A percentile compares a stretch with the other conserved stretches of the same genome.
These are phyloP conservation scores for Toxicodendron radicans DNA, from an alignment of 345 rosid genomes.

Conservation along the genomic window DNA sequence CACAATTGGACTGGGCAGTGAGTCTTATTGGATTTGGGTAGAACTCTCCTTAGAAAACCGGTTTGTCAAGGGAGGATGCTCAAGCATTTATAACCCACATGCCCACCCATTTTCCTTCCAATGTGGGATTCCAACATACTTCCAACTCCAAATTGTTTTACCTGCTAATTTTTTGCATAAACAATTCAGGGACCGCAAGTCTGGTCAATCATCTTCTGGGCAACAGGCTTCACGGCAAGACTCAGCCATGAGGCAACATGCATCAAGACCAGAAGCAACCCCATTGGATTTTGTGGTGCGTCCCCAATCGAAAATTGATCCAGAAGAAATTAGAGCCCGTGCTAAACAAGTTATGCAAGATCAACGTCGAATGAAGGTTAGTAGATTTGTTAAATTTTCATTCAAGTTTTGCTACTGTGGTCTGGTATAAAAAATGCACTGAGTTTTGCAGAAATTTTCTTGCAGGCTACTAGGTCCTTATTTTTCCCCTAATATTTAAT, in stretches of 20 bases:
- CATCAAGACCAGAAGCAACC: constrained; percentile 95
- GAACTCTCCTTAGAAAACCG: too few relatives aligned
- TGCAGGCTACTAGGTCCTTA: neutral
- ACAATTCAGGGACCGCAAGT: constrained; percentile 54
- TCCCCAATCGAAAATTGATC: constrained; percentile 95
- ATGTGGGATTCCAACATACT: too few relatives aligned
- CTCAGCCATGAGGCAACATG: constrained; percentile 62
- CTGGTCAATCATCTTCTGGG: constrained; percentile 67
- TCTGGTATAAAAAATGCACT: neutral
- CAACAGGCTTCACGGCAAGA: constrained; percentile 70
- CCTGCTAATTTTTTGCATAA: constrained; percentile 9
- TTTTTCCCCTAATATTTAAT: neutral
- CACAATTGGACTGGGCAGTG: too few relatives aligned
- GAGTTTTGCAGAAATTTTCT: neutral
- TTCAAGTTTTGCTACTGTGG: neutral
- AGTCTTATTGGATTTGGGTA: too few relatives aligned
- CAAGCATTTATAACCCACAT: too few relatives aligned
- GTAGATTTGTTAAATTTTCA: constrained; percentile 12
- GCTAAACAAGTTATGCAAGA: constrained; percentile 79
- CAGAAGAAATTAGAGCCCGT: constrained; percentile 82
- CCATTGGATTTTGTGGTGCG: constrained; percentile 90
- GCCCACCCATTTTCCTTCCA: too few relatives aligned
- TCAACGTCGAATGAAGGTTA: constrained; percentile 91
- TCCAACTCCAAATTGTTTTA: neutral
- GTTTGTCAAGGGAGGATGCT: too few relatives aligned